Evolutionary conservation across 2,329 filamentous ascomycete genomes (phyloP).

Genomic region (Colletotrichum chrysophilum): DNA sequence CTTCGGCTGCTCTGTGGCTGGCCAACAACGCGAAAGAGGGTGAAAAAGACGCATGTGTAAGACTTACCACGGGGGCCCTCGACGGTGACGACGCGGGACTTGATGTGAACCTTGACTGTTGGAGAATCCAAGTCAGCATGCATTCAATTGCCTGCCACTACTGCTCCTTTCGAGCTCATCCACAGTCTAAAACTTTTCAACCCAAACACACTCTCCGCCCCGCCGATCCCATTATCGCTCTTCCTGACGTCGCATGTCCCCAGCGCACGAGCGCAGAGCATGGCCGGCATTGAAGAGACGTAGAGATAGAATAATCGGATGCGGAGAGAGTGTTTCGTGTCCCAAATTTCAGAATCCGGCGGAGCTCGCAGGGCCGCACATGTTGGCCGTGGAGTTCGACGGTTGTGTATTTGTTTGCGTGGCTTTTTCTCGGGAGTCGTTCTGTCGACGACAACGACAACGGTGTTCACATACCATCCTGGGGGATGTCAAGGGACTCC

Average conservation of each 20-base stretch:
- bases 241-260: background rate
- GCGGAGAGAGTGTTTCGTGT: slow-evolving; percentile 8
- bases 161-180: slow-evolving; percentile 27
- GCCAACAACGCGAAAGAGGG: background rate
- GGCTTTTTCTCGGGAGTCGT: background rate
- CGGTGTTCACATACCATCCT: slow-evolving; percentile 79
- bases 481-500: slow-evolving; percentile 93
- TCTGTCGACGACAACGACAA: background rate
- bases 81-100: slow-evolving; percentile 94
- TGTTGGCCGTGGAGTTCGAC: background rate
- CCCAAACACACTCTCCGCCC: slow-evolving; percentile 12
- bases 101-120: slow-evolving; percentile 96
- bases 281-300: background rate
- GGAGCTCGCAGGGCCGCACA: slow-evolving; percentile 15
- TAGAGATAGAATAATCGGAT: background rate
- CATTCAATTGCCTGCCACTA: slow-evolving; percentile 26
- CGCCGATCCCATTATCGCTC: background rate
- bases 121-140: slow-evolving; percentile 39
- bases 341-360: slow-evolving; percentile 19
- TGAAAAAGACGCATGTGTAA: slow-evolving; percentile 6
- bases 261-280: background rate
- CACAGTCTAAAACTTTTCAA: slow-evolving; percentile 26
- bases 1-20: background rate
- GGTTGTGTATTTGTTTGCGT: background rate
- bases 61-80: slow-evolving; percentile 89